Conservation (phyloP, 176 grass and related monocot species). For the Carex kokanica region DNA sequence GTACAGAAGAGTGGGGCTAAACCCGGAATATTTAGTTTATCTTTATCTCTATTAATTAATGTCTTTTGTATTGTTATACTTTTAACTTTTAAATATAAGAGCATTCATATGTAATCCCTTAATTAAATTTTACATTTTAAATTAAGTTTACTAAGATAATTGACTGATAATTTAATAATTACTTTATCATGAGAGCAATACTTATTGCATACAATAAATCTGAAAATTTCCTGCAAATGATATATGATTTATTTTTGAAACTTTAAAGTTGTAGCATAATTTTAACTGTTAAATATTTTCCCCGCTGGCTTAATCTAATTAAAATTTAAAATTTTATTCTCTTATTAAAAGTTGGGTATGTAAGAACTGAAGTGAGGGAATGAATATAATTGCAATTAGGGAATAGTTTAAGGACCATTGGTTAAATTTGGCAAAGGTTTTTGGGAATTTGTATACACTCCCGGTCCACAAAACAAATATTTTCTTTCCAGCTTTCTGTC, state of each 20-base stretch:
- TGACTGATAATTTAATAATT: neutral
- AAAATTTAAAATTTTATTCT: neutral
- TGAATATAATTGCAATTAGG: neutral
- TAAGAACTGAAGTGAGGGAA: neutral
- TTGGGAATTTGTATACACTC: neutral
- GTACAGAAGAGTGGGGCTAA: slow-evolving; percentile 19
- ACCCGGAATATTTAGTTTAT: slow-evolving; percentile 20
- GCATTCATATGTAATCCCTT: neutral
- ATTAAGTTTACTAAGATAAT: neutral
- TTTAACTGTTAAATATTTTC: neutral
- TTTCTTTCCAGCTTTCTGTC: slow-evolving; percentile 13
- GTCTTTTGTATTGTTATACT: slow-evolving; percentile 13
- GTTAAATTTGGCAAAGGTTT: neutral
- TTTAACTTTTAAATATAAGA: neutral
- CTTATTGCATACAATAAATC: neutral
- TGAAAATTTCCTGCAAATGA: neutral
- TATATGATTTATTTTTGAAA: neutral
- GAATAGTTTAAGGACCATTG: neutral
- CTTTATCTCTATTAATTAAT: slow-evolving; percentile 17
- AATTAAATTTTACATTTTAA: neutral
- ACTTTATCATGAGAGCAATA: neutral
- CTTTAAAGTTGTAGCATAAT: neutral
- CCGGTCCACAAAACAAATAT: slow-evolving; percentile 12
- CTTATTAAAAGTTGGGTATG: neutral
- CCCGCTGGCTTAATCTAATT: neutral